Percentiles rank a stretch among this genome's conserved stretches.
Evolutionary conservation across 345 rosid genomes (phyloP).

Genomic region (Gossypium herbaceum): DNA sequence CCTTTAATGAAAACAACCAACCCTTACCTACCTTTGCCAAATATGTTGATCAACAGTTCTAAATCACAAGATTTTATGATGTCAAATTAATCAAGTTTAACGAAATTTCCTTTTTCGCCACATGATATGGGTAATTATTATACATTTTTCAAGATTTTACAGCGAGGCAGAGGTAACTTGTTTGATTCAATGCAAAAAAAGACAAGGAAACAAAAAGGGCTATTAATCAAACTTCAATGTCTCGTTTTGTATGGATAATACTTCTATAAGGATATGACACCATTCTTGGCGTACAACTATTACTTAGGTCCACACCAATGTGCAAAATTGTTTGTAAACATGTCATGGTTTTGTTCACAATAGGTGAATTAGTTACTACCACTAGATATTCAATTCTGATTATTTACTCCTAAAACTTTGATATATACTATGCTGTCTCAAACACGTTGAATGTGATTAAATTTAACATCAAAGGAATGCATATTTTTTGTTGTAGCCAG

Average conservation of each 20-base stretch:
- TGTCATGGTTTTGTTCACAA: neutral
- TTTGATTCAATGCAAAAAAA: neutral
- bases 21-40: constrained; percentile 50
- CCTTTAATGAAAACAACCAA: constrained; percentile 31
- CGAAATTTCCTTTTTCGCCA: neutral
- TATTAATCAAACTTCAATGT: neutral
- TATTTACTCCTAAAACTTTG: too few species aligned
- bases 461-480: too few species aligned
- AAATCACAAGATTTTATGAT: neutral
- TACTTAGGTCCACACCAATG: neutral
- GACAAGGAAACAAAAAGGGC: too few species aligned
- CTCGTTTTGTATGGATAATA: neutral
- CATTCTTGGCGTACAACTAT: neutral
- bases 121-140: neutral
- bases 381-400: too few species aligned
- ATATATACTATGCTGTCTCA: too few species aligned
- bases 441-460: too few species aligned
- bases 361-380: too few species aligned
- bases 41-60: constrained; percentile 16
- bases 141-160: neutral
- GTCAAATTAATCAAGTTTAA: neutral
- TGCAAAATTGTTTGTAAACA: neutral
- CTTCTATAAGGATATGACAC: neutral
- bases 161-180: neutral
- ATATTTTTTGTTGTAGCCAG: too few species aligned